phyloP scores from a whole-genome alignment of 2,329 filamentous ascomycete genomes.

The Pezicula radicicola region DNA sequence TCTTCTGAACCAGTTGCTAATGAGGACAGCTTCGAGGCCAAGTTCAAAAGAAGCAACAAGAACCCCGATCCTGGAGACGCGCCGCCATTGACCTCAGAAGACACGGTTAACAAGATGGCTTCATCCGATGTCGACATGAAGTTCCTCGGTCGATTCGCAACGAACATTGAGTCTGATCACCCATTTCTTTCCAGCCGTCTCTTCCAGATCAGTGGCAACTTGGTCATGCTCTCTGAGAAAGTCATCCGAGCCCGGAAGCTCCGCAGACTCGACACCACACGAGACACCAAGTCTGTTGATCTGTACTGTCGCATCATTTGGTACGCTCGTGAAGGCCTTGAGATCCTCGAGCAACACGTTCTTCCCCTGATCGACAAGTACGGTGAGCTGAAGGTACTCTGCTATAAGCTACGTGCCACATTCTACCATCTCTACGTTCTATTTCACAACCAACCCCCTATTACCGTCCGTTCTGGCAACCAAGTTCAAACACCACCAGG shows the following conservation, averaged over 20 bases:
- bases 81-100: background rate
- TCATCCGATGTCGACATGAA: constrained; percentile 97
- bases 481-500: constrained; percentile 36
- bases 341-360: constrained; percentile 84
- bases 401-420: constrained; percentile 87
- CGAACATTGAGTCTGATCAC: constrained; percentile 73
- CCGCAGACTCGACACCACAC: constrained; percentile 75
- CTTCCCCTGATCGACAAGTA: constrained; percentile 78
- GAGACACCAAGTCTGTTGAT: constrained; percentile 75
- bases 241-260: constrained; percentile 80
- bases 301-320: constrained; percentile 91
- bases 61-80: background rate
- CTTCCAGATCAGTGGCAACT: constrained; percentile 88
- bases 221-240: constrained; percentile 81
- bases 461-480: constrained; percentile 34
- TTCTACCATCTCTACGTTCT: constrained; percentile 97
- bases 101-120: constrained; percentile 60
- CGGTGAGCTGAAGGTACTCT: constrained; percentile 82
- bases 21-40: background rate
- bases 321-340: constrained; percentile 87
- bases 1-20: background rate
- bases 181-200: constrained; percentile 77
- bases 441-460: constrained; percentile 85
- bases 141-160: constrained; percentile 86
- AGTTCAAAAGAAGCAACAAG: background rate